Base-by-base conservation (phyloP, 768 basidiomycete species). In the Suillus subluteus region DNA sequence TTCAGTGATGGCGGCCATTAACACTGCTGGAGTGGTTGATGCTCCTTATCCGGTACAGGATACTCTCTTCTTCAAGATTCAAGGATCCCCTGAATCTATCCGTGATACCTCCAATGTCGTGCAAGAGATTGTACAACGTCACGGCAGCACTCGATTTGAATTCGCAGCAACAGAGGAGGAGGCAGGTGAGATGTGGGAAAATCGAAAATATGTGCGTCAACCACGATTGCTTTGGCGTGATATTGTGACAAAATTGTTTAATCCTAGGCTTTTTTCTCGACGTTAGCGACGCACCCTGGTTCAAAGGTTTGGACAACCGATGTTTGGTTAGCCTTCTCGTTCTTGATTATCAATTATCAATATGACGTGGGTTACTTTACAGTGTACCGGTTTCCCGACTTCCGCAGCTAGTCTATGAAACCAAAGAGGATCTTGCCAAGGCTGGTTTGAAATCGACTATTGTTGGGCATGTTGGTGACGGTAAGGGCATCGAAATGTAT, bases 51-150 rank as follows among this genome's bases (percentile, higher is more conserved):
- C 90, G 4, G 87, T 88, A 23, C 79, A 84, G 68, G 94, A 96
- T 73, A 90, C 90, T 0, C 84, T 98, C 12, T 95, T 98, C 80
- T 94, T 98, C 84, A 96, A 97, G 76, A 86, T 98, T 62, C 94
- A 96, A 74, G 95, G 95, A 3, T 87, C 92, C 41, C 79, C 84
- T 0, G 76, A 82, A 13, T 83, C 85, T 6, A 86, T 91, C 40
- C 73, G 84, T 4, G 83, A 84, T 50, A 84, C 92, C 0, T 86
- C 91, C 0, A 81, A 84, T 54, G 76, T 82, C 23, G 84, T 94
- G 32, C 81, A 88, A 69, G 72, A 76, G 9, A 87, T 97, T 35
- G 86, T 89, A 26, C 82, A 86, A 71, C 86, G 82, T 70, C 88
- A 96, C 69, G 88, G 88, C 2, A 88, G 92, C 59, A 82, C 76